phyloP scores from a whole-genome alignment of 345 rosid species.

The Eucalyptus regnans region DNA sequence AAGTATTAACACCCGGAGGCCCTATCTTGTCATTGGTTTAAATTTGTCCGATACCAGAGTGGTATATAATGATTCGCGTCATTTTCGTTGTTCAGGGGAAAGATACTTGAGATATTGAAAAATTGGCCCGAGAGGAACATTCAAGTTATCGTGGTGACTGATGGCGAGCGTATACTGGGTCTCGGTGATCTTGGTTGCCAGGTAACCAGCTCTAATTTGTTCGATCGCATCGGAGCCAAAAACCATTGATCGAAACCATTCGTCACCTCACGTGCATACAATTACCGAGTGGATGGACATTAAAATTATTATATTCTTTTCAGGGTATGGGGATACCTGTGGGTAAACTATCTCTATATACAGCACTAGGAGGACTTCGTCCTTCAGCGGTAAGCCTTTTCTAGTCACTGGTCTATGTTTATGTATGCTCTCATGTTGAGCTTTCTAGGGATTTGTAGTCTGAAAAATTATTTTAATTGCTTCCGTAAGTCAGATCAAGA shows the following conservation, averaged over 20 bases:
- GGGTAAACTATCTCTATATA: slow-evolving; percentile 77
- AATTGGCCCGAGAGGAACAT: slow-evolving; percentile 91
- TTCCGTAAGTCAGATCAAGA: not conserved
- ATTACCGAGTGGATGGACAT: not conserved
- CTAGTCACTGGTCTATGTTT: not conserved
- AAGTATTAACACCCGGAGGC: slow-evolving; percentile 23
- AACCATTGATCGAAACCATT: not conserved
- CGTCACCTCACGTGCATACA: not conserved
- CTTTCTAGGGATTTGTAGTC: not conserved
- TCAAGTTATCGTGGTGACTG: slow-evolving; percentile 96
- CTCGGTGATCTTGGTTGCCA: slow-evolving; percentile 99
- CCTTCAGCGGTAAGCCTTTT: slow-evolving; percentile 68
- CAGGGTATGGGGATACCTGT: slow-evolving; percentile 99
- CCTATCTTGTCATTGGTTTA: not conserved
- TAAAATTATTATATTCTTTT: not conserved
- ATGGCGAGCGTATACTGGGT: slow-evolving; percentile 92
- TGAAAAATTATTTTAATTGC: not conserved
- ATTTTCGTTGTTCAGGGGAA: slow-evolving; percentile 43
- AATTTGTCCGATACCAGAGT: not conserved
- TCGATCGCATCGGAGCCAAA: not conserved
- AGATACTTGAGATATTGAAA: slow-evolving; percentile 79
- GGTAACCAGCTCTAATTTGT: slow-evolving; percentile 22
- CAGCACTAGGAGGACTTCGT: slow-evolving; percentile 82
- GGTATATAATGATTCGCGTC: not conserved
- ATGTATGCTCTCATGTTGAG: not conserved